Evolutionary conservation across 177 flowering plant genomes (phyloP).

Genomic region (Vitis hybrid): DNA sequence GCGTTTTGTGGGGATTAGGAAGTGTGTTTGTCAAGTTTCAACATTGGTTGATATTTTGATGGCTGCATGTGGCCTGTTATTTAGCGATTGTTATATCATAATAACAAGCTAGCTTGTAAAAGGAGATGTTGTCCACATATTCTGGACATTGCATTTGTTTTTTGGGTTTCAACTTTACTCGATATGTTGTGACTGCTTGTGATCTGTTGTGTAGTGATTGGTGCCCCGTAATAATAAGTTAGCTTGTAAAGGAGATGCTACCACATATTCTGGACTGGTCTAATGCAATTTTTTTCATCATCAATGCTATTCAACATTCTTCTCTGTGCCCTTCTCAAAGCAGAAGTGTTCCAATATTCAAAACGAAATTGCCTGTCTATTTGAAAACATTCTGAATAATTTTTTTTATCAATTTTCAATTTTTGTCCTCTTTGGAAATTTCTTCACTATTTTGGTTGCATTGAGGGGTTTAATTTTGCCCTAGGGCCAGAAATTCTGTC

Average conservation of each 20-base stretch:
- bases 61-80: neutral
- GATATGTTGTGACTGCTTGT: too few relatives aligned
- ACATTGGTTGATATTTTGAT: neutral
- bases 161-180: too few relatives aligned
- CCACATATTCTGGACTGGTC: too few relatives aligned
- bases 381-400: too few relatives aligned
- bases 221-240: too few relatives aligned
- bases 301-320: neutral
- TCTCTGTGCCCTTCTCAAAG: neutral
- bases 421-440: neutral
- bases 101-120: neutral
- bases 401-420: neutral
- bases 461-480: neutral
- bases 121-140: neutral
- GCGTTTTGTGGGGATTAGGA: neutral
- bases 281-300: neutral
- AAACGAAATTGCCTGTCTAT: neutral
- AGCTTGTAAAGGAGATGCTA: too few relatives aligned
- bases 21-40: neutral
- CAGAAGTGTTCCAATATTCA: neutral
- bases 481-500: neutral
- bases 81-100: neutral
- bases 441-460: neutral
- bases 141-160: neutral
- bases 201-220: too few relatives aligned